phyloP scores from a whole-genome alignment of 805 yeast genomes.

The Brettanomyces naardenensis region DNA sequence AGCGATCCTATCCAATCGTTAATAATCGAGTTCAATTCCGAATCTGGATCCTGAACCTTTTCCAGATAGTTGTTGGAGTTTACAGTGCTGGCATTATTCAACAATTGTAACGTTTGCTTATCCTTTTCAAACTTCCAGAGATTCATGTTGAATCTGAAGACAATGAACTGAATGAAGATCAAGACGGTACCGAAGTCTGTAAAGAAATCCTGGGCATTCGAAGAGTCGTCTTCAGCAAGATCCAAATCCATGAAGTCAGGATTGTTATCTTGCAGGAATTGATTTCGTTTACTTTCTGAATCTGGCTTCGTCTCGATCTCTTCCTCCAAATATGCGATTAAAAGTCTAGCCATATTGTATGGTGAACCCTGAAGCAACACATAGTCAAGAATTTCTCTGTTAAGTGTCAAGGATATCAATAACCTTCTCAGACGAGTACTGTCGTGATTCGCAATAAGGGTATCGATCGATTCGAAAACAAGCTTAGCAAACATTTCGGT shows the following conservation, averaged over 20 bases:
- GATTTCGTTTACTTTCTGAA: slow-evolving; percentile 18
- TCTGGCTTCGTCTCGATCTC: slow-evolving; percentile 20
- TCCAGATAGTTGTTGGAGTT: slow-evolving; percentile 7
- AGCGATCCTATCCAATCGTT: slow-evolving; percentile 76
- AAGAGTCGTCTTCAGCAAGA: slow-evolving; percentile 51
- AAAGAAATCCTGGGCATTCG: slow-evolving; percentile 49
- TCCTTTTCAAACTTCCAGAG: slow-evolving; percentile 4
- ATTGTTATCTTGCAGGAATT: slow-evolving; percentile 10
- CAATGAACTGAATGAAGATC: slow-evolving; percentile 30
- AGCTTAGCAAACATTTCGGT: slow-evolving; percentile 32
- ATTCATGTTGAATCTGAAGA: slow-evolving; percentile 12
- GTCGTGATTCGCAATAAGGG: slow-evolving; percentile 34
- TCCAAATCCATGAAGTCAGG: slow-evolving; percentile 21
- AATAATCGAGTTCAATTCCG: slow-evolving; percentile 25
- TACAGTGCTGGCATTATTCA: slow-evolving; percentile 10
- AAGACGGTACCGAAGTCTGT: slow-evolving; percentile 60
- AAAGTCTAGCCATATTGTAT: slow-evolving; percentile 30
- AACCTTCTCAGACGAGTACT: slow-evolving; percentile 39
- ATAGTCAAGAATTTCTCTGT: slow-evolving; percentile 33
- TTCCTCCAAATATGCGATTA: slow-evolving; percentile 45
- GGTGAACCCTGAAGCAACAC: slow-evolving; percentile 41
- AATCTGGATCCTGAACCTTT: slow-evolving; percentile 16
- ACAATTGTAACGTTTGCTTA: slow-evolving; percentile 3
- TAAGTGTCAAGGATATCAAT: slow-evolving; percentile 41
- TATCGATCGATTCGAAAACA: slow-evolving; percentile 24